phyloP scores from a whole-genome alignment of 345 rosid genomes.

The Brassica nigra region DNA sequence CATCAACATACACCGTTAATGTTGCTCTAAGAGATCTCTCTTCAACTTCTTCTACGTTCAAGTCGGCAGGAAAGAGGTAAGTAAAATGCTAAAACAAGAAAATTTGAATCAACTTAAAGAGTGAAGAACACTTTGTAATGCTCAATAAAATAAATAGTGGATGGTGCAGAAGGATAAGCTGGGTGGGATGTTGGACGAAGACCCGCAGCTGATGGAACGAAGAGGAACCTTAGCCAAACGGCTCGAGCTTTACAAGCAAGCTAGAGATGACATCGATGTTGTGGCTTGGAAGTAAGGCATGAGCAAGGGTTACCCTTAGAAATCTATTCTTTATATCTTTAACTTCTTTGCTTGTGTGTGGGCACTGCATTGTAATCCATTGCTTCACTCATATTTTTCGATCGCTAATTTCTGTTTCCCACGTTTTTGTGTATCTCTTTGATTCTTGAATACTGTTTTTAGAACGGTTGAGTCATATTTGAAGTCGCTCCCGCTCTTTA shows the following conservation, averaged over 20 bases:
- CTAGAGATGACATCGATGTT: slow-evolving; percentile 91
- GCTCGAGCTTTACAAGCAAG: slow-evolving; percentile 92
- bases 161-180: slow-evolving; percentile 77
- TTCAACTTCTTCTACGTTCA: slow-evolving; percentile 84
- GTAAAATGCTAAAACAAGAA: no score
- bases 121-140: neutral
- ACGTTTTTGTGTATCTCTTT: slow-evolving; percentile 27
- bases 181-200: slow-evolving; percentile 93
- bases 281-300: slow-evolving; percentile 83
- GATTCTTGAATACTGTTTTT: slow-evolving; percentile 21
- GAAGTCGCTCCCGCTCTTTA: no score
- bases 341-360: slow-evolving; percentile 24
- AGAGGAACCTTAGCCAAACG: slow-evolving; percentile 75
- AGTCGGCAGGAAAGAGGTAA: slow-evolving; percentile 91
- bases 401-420: slow-evolving; percentile 21
- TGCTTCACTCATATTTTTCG: slow-evolving; percentile 14
- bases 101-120: neutral
- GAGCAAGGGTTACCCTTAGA: neutral
- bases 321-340: slow-evolving; percentile 28
- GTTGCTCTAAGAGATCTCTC: slow-evolving; percentile 57
- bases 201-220: slow-evolving; percentile 92
- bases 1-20: no score
- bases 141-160: neutral
- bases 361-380: slow-evolving; percentile 13
- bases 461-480: neutral